Evolutionary conservation across 345 rosid genomes (phyloP), one percentile per base, ranked within the genome.

Genomic region (Triadica sebifera): DNA sequence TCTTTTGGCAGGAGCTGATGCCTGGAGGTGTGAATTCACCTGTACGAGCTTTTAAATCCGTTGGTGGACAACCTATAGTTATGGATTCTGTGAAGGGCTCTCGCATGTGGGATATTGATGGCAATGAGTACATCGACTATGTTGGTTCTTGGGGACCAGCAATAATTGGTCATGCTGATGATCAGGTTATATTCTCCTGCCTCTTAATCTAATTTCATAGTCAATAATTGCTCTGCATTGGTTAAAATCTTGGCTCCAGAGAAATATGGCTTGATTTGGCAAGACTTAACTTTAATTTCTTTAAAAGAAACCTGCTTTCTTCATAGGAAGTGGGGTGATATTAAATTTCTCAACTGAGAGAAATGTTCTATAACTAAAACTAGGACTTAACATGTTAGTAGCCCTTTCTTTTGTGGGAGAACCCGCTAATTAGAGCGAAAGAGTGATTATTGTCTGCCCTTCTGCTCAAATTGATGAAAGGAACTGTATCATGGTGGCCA

Each of bases 101-200:
- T 59, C 88, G 71, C 67, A 91, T 93, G 93, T 85, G 96, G 96
- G 99, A 95, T 74, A 88, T 95, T 17, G 96, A 95, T 87, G 98
- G 99, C 43, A 95, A 95, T 37, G 93, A 90, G 84, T 95, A 91
- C 79, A 85, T 93, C 46, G 99, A 95, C 82, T 95, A 93, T 68
- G 98, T 91, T 63, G 98, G 99, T 57, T 93, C 98, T 66, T 93
- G 98, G 98, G 99, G 98, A 16, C 99, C 97, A 3, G 97, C 99
- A 11, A 93, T 95, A 24, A 90, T 95, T 62, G 99, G 99, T 46
- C 98, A 95, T 77, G 97, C 99, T 0, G 98, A 95, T 81, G 98
- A 91, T 70, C 80, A 89, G 96, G 99, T 93, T 64, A 52, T 66
- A 45, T 66, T 70, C 72, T 67, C 69, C 60, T 75, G 43, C 50